These are phyloP conservation scores for Stephanodiscus minutulus DNA, from an alignment of 108 stramenopile species.

Conservation along the genomic window DNA sequence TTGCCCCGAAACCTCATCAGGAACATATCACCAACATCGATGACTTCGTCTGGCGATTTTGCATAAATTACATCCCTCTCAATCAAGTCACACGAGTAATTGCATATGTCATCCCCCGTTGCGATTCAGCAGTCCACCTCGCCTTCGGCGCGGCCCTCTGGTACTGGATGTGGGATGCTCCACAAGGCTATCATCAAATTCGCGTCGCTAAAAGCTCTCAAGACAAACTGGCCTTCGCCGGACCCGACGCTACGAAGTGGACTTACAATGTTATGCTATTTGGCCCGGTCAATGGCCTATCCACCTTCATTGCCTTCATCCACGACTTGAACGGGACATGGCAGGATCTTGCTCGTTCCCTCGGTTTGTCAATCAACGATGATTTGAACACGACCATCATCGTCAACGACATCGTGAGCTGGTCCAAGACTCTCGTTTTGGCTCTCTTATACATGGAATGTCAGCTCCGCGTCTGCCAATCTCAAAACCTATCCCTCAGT, in stretches of 20 bases:
- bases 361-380: background rate
- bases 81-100: background rate
- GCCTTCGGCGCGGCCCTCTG: background rate
- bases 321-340: background rate
- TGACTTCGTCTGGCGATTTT: too few relatives aligned
- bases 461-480: background rate
- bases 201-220: background rate
- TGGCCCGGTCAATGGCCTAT: background rate
- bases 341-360: background rate
- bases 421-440: background rate
- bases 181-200: background rate
- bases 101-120: background rate
- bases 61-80: background rate
- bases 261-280: background rate
- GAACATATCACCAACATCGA: too few relatives aligned
- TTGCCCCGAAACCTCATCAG: background rate
- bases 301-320: background rate
- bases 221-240: background rate
- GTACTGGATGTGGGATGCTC: background rate
- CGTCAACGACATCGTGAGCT: background rate
- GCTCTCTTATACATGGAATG: background rate
- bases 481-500: background rate
- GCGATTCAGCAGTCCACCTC: background rate
- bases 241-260: too few relatives aligned
- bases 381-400: background rate